Percentiles rank a stretch among this genome's conserved stretches.
phyloP scores from a whole-genome alignment of 2,329 filamentous ascomycete genomes.

The Verticillium alfalfae region DNA sequence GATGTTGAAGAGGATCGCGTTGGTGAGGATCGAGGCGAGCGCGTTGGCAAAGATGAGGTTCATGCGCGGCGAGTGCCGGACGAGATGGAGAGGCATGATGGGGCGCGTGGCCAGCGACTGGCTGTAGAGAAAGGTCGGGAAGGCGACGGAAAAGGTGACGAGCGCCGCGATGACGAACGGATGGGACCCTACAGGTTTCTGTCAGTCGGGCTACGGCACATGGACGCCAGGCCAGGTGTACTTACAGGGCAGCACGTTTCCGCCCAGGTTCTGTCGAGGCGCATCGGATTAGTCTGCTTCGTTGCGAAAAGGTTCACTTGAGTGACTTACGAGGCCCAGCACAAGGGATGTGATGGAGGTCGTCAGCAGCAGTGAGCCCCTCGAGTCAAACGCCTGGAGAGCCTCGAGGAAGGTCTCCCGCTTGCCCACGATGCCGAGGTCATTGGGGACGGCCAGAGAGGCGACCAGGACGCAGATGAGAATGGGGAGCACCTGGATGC shows the following conservation, averaged over 20 bases:
- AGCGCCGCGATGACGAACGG: constrained; percentile 51
- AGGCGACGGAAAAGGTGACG: constrained; percentile 37
- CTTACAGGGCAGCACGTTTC: constrained; percentile 56
- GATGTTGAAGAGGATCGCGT: constrained; percentile 55
- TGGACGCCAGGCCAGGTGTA: constrained; percentile 2
- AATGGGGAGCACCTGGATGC: constrained; percentile 51
- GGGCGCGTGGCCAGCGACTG: constrained; percentile 46
- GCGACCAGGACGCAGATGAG: constrained; percentile 40
- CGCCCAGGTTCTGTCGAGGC: constrained; percentile 48
- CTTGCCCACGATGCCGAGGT: constrained; percentile 44
- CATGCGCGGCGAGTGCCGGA: constrained; percentile 43
- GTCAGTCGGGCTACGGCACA: constrained; percentile 1
- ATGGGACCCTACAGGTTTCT: constrained; percentile 41
- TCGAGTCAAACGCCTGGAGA: constrained; percentile 51
- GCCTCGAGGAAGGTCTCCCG: constrained; percentile 39
- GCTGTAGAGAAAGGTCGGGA: constrained; percentile 45
- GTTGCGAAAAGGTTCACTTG: neutral
- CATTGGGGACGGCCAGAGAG: constrained; percentile 39
- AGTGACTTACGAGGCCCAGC: constrained; percentile 45
- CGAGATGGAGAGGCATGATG: constrained; percentile 54
- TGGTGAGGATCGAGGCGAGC: constrained; percentile 43
- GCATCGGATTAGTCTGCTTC: neutral
- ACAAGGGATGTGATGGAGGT: constrained; percentile 51
- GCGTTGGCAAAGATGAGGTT: constrained; percentile 54
- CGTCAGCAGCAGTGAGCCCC: constrained; percentile 48